Percentiles rank a stretch among this genome's conserved stretches.
phyloP scores from a whole-genome alignment of 345 rosid species.

The Eucalyptus decipiens region DNA sequence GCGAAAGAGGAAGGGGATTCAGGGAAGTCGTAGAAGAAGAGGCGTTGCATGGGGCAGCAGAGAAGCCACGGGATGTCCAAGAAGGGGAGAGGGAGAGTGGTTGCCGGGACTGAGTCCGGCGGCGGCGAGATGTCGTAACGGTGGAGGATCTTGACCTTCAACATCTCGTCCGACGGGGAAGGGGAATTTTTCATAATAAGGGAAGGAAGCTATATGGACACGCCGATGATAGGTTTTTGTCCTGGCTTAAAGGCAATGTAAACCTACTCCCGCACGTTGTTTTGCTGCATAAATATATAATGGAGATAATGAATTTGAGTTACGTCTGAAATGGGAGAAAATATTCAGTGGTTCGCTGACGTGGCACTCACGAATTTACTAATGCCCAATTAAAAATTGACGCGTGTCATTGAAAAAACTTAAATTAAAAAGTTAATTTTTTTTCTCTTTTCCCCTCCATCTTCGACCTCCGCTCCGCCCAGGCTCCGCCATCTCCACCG shows the following conservation, averaged over 20 bases:
- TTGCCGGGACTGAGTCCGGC: conserved; percentile 7
- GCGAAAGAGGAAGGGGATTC: conserved; percentile 11
- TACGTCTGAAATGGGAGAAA: not conserved
- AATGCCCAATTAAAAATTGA: no score
- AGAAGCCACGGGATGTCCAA: conserved; percentile 15
- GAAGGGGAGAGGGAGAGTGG: conserved; percentile 23
- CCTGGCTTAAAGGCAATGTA: no score
- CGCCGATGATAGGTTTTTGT: not conserved
- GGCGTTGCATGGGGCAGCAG: conserved; percentile 2
- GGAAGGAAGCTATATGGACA: not conserved
- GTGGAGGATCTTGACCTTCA: not conserved
- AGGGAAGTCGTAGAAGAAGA: conserved; percentile 23
- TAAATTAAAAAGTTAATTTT: no score
- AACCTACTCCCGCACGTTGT: no score
- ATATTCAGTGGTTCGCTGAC: no score
- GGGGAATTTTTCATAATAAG: not conserved
- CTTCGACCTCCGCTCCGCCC: no score
- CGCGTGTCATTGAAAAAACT: no score
- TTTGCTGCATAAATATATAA: not conserved
- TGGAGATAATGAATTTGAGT: not conserved
- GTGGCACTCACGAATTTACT: no score
- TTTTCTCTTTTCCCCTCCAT: not conserved
- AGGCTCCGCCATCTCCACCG: no score
- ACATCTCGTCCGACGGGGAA: not conserved
- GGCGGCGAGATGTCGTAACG: conserved; percentile 17